These are phyloP conservation scores for Cryptococcus sp. DNA, from an alignment of 1,284 basidiomycete species.

Conservation along the genomic window DNA sequence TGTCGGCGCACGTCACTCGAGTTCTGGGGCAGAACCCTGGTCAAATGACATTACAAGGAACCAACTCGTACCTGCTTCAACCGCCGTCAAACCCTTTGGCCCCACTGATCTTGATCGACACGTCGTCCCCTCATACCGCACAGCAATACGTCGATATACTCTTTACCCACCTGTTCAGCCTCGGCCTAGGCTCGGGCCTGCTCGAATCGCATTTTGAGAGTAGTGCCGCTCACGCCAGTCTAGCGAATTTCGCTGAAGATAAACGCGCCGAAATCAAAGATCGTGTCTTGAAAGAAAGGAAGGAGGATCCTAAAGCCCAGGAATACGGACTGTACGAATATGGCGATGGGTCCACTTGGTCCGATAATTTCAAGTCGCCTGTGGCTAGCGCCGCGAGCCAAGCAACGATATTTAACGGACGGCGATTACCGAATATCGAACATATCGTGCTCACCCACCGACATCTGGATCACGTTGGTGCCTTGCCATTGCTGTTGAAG, in stretches of 20 bases:
- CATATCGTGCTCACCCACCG: slow-evolving; percentile 90
- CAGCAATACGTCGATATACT: slow-evolving; percentile 46
- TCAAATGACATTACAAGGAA: slow-evolving; percentile 90
- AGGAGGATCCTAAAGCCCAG: slow-evolving; percentile 21
- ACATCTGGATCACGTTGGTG: slow-evolving; percentile 83
- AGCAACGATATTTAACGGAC: slow-evolving; percentile 10
- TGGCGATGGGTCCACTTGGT: slow-evolving; percentile 28
- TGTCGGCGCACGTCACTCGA: slow-evolving; percentile 52
- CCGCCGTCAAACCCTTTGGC: slow-evolving; percentile 58
- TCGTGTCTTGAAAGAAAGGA: slow-evolving; percentile 17
- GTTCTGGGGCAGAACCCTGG: slow-evolving; percentile 76
- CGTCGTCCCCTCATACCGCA: slow-evolving; percentile 70
- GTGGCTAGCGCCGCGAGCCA: background rate
- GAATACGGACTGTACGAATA: slow-evolving; percentile 30
- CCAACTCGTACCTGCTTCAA: slow-evolving; percentile 84
- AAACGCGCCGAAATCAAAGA: slow-evolving; percentile 10
- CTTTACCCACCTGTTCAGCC: slow-evolving; percentile 36
- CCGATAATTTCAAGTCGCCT: background rate
- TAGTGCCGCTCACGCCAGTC: slow-evolving; percentile 13
- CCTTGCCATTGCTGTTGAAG: slow-evolving; percentile 69
- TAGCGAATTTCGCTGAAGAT: slow-evolving; percentile 26
- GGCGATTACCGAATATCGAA: slow-evolving; percentile 56
- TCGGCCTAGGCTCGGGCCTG: slow-evolving; percentile 47
- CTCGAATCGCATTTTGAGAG: slow-evolving; percentile 42
- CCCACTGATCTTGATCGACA: slow-evolving; percentile 81